Base-by-base conservation (phyloP, 2,329 filamentous ascomycete species). In the Aureobasidium zeae region DNA sequence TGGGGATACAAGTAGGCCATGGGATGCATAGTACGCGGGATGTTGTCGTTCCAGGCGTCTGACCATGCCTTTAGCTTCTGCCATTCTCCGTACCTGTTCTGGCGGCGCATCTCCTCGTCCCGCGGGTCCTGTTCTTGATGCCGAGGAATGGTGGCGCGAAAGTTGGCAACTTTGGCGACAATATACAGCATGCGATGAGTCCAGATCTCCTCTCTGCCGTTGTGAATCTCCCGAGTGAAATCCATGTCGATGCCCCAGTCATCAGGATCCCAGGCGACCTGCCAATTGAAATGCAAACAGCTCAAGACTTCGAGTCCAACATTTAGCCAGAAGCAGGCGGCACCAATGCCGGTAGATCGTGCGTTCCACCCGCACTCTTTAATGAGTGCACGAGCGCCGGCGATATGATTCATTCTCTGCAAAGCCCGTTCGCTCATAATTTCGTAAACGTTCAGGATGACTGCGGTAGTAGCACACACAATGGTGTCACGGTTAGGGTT, bases 251-350 rank as follows among this genome's bases (percentile, higher is more conserved):
- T 70, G 1, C 83, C 84, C 88, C 89, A 95, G 9, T 85, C 77
- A 53, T 94, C 86, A 1, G 87, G 88, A 43, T 94, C 79, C 86
- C 87, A 94, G 1, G 85, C 80, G 10, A 86, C 77, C 51, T 80
- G 76, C 83, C 85, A 94, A 58, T 89, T 87, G 63, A 86, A 86
- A 51, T 86, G 81, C 12, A 95, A 69, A 60, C 87, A 94, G 50
- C 79, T 86, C 20, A 95, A 69, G n/a, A 95, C 70, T 59, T 96
- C 89, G 73, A 94, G 83, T 12, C 82, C 83, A 12, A 94, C 79
- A 54, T 93, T 94, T 26, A 95, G 70, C 88, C 89, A 95, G 64
- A 95, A 95, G 61, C 88, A 95, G 1, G 88, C 86, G 0, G 80
- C 77, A 1, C 86, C 88, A 15, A 94, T 77, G 0, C 88, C 87